Evolutionary conservation across 306 rosid genomes (phyloP), one percentile per base, ranked within the genome.

Genomic region (Malus orientalis): DNA sequence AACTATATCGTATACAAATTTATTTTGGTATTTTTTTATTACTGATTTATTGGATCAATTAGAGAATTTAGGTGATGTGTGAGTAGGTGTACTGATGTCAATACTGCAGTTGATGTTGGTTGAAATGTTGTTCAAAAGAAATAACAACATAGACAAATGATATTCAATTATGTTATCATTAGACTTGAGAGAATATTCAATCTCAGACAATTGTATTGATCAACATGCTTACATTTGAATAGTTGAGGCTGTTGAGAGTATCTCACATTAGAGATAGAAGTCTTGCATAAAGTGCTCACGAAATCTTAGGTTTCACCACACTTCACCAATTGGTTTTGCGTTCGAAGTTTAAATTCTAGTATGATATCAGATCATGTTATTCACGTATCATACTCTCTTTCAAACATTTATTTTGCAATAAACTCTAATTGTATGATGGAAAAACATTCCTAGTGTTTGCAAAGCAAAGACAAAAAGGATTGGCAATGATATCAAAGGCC

Each of bases 41-140:
- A 49, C 8, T 49, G 55, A 49, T 49, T 4, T 49, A 49, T 0
- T 49, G 6, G 7, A 49, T 22, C 6, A 22, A 22, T 58, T 20
- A 22, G 14, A 22, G 5, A 58, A 3, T 10, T 54, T 58, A 0
- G 32, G 1, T 59, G 67, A 27, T 27, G 3, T 15, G 8, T 25
- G 38, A 57, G n/a, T n/a, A n/a, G 29, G 62, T 57, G 29, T 15
- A 14, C 3, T 15, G 3, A 49, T 15, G 8, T 49, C 20, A 47
- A 47, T 13, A 14, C 2, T 15, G 55, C 8, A 2, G 55, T 49
- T 15, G 20, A 49, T 60, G 67, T 29, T 69, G 19, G 81, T 77
- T 78, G 81, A 32, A 62, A 70, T 78, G 76, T 70, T 78, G 76
- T 32, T 70, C 64, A 61, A 62, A 38, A 18, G 2, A 19, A 44